Base-by-base conservation (phyloP, 192 early-diverging fungal species). In the Coemansia erecta region DNA sequence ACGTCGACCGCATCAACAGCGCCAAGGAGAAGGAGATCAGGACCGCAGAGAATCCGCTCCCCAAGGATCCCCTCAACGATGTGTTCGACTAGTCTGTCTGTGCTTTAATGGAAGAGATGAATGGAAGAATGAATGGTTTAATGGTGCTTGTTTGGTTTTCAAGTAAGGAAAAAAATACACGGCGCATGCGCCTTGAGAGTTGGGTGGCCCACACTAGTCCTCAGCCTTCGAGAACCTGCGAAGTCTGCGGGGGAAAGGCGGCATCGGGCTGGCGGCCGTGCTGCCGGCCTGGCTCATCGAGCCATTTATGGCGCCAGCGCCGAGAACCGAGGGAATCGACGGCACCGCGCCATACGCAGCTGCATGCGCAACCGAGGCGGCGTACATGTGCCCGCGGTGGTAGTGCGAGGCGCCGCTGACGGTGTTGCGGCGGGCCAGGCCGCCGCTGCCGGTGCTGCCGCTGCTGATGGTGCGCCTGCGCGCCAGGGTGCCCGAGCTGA, bases 331-430 rank as follows among this genome's bases (percentile, higher is more conserved):
- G 9, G 69, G 70, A 12, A 72, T 57, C 12, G 58, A 50, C 8
- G 75, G 75, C 46, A 66, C 44, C 8, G 63, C 61, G 35, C 65
- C 56, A 8, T 63, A 52, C 8, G 28, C 43, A 17, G 39, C 40
- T 33, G 68, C 51, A 4, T 63, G 58, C 13, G 28, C 43, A 17
- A 23, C 40, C 23, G 68, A 44, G 1, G 74, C 51, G 17, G 75
- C 62, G 54, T 60, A 78, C 49, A 78, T 31, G n/a, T 69, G 66
- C 24, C 76, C 76, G 46, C 70, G 76, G 52, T 78, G 66, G 58
- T 80, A 80, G 59, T 80, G 77, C 51, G 77, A 74, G 15, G 77
- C 77, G 11, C 77, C 77, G 58, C 77, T 80, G 49, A 80, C 77
- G 7, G 77, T 80, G 61, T 80, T 80, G 68, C 77, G 77, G 26